Conservation (phyloP, 257 asterid species). For the Gardenia jasminoides region DNA sequence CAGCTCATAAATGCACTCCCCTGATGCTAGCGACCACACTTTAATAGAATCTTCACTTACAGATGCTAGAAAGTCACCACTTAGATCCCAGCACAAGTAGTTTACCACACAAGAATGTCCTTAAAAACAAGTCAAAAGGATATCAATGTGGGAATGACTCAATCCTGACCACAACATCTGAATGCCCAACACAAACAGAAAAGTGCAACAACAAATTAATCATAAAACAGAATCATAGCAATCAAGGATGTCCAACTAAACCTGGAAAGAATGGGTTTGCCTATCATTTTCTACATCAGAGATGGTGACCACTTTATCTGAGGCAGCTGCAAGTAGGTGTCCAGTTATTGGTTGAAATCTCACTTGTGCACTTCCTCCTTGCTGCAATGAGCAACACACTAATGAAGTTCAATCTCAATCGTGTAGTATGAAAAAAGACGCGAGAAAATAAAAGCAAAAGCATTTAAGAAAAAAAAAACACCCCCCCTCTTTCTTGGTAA, state of each 20-base stretch:
- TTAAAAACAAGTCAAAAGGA: constrained; percentile 38
- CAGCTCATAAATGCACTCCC: no score
- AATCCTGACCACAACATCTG: background rate
- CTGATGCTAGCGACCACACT: no score
- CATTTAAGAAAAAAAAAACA: no score
- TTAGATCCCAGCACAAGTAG: no score
- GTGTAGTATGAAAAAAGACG: no score
- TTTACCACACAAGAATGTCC: constrained; percentile 78
- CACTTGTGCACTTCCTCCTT: constrained; percentile 95
- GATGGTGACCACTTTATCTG: constrained; percentile 81
- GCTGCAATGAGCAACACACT: constrained; percentile 41
- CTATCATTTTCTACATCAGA: constrained; percentile 89
- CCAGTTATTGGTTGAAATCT: constrained; percentile 92
- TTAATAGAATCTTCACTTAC: no score
- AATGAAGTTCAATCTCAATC: no score
- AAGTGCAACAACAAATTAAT: background rate
- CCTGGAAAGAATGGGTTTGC: constrained; percentile 88
- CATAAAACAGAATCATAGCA: background rate
- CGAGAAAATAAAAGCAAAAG: no score
- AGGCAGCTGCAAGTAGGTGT: constrained; percentile 86
- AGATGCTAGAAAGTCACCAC: no score
- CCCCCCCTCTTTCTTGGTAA: no score
- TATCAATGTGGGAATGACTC: background rate
- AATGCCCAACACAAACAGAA: background rate
- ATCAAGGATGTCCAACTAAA: constrained; percentile 15